These are phyloP conservation scores for Epicoccum nigrum DNA, from an alignment of 2,329 filamentous ascomycete species.

Conservation along the genomic window DNA sequence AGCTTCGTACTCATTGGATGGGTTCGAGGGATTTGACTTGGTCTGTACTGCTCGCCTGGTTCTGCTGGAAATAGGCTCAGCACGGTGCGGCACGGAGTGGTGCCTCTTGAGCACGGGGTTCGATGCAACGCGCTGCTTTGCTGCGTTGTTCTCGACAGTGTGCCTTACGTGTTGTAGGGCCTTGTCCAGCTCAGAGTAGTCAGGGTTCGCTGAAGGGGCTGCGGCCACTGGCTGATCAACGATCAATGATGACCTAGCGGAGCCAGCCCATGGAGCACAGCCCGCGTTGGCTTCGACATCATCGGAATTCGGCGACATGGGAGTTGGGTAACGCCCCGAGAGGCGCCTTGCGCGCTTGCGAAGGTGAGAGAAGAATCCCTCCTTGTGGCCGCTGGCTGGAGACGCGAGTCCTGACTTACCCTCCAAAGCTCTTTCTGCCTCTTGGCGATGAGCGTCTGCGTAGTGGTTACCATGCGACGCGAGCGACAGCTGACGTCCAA, in stretches of 20 bases:
- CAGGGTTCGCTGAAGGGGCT: constrained; percentile 54
- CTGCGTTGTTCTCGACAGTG: constrained; percentile 58
- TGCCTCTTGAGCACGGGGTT: constrained; percentile 57
- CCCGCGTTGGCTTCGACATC: constrained; percentile 93
- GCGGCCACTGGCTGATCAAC: constrained; percentile 62
- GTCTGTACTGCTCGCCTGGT: constrained; percentile 76
- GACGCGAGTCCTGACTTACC: constrained; percentile 78
- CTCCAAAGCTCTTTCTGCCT: constrained; percentile 88
- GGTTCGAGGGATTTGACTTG: constrained; percentile 75
- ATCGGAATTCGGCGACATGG: constrained; percentile 78
- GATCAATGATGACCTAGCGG: constrained; percentile 82
- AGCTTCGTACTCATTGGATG: constrained; percentile 86
- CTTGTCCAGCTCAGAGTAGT: constrained; percentile 66
- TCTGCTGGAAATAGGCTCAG: constrained; percentile 71
- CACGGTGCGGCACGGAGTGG: constrained; percentile 53
- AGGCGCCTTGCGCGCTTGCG: constrained; percentile 90
- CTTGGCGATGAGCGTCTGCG: constrained; percentile 84
- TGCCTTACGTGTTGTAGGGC: constrained; percentile 66
- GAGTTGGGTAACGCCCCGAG: constrained; percentile 86
- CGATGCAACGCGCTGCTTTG: constrained; percentile 48
- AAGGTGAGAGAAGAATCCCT: constrained; percentile 97
- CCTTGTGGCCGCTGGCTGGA: constrained; percentile 80
- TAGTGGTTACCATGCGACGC: constrained; percentile 94
- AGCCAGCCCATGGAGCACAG: constrained; percentile 81
- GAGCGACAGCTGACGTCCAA: constrained; percentile 90